A percentile compares a stretch with the other conserved stretches of the same genome.
phyloP scores from a whole-genome alignment of 108 stramenopile species.

The Aurantiochytrium sp. region DNA sequence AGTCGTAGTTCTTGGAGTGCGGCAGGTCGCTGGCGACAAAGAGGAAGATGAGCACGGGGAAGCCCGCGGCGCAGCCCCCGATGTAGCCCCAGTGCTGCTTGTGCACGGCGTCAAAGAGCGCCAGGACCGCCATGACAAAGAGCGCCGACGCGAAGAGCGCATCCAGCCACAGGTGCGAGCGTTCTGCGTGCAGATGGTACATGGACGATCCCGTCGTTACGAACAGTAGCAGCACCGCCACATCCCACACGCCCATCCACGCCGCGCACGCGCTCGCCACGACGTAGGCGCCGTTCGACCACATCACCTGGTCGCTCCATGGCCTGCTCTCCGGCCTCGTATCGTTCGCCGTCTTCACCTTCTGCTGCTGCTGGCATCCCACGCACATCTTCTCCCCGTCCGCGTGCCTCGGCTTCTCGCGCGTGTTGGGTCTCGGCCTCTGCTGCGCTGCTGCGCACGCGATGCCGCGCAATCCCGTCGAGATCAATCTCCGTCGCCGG shows the following conservation, averaged over 20 bases:
- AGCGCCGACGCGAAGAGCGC: neutral
- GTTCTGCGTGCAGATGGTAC: neutral
- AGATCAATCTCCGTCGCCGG: too few species aligned
- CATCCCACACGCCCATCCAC: neutral
- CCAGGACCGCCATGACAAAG: neutral
- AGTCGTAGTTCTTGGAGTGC: neutral
- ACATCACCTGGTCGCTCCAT: neutral
- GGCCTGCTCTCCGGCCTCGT: neutral
- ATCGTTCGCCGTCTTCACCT: too few species aligned
- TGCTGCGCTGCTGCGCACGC: too few species aligned
- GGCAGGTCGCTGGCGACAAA: neutral
- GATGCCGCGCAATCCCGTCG: too few species aligned
- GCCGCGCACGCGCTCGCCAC: neutral
- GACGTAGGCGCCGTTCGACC: neutral
- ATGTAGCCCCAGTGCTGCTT: neutral
- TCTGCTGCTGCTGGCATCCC: too few species aligned
- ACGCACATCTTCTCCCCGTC: too few species aligned
- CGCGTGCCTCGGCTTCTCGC: too few species aligned
- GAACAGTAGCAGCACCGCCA: neutral
- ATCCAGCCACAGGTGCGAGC: neutral
- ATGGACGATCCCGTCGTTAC: neutral
- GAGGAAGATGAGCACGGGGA: neutral
- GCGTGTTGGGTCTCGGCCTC: too few species aligned
- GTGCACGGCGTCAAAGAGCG: neutral
- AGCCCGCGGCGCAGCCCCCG: neutral